These are phyloP conservation scores for Paecilomyces sp. DNA, from an alignment of 2,329 filamentous ascomycete genomes.

Conservation along the genomic window DNA sequence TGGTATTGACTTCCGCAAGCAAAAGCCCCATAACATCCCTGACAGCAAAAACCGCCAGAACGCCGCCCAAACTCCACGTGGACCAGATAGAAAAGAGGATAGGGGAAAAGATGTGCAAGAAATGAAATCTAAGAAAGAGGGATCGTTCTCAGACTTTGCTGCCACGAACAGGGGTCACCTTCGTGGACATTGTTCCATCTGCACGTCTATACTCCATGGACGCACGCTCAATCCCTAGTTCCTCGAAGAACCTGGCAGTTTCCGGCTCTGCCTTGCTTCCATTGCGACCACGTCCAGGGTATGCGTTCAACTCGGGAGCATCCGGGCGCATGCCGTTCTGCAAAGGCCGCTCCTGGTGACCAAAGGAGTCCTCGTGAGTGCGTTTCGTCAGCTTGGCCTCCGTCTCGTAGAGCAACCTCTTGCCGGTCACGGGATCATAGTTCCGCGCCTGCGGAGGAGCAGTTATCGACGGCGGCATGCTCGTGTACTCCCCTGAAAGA, in stretches of 20 bases:
- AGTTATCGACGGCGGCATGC: conserved; percentile 5
- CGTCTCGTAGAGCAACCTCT: conserved; percentile 25
- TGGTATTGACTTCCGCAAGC: conserved; percentile 10
- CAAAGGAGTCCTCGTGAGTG: conserved; percentile 31
- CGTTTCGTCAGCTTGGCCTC: conserved; percentile 23
- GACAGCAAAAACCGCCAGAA: not conserved
- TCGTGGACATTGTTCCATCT: conserved; percentile 27
- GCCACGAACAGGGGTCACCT: conserved; percentile 7
- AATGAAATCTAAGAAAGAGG: not conserved
- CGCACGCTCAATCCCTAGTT: not conserved
- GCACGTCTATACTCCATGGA: conserved; percentile 30
- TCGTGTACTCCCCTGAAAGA: conserved; percentile 19
- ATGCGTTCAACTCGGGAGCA: conserved; percentile 14
- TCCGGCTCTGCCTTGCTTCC: conserved; percentile 11
- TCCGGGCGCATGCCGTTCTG: conserved; percentile 40
- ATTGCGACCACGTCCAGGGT: not conserved
- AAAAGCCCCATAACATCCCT: conserved; percentile 6
- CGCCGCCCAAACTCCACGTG: not conserved
- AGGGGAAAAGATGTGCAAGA: not conserved
- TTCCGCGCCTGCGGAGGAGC: conserved; percentile 16
- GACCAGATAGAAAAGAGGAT: not conserved
- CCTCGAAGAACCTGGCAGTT: not conserved
- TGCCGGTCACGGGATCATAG: conserved; percentile 16
- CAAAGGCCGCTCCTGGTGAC: conserved; percentile 31
- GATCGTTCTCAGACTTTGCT: not conserved